Evolutionary conservation across 306 rosid genomes (phyloP), one percentile per base, ranked within the genome.

Genomic region (Gynostemma pentaphyllum): DNA sequence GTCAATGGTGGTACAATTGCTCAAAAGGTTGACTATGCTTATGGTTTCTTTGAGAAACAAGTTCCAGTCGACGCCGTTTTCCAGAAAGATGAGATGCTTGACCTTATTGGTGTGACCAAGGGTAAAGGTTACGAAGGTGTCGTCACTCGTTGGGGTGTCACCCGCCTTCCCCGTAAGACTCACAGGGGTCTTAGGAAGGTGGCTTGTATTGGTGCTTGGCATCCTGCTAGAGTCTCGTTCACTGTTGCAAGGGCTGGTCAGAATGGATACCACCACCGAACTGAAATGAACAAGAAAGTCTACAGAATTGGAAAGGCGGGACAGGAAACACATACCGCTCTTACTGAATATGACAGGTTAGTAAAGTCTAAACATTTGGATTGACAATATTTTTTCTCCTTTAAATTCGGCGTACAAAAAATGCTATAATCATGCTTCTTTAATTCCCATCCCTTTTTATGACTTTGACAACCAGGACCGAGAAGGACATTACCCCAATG

Each of bases 121-220:
- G 96, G 96, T 79, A 88, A 88, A 61, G 96, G 96, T 74, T 88
- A 88, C 28, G 94, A 85, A 68, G 96, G 94, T 70, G 96, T 88
- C 24, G 96, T 88, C 1, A 88, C 96, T 8, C 81, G 94, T 29
- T 88, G 94, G 96, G 96, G 96, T 68, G 96, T 88, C 15, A 88
- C 96, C 0, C 86, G 96, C 1, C 96, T 88, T 62, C 96, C 96
- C 28, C 94, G 94, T 3, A 88, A 85, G 83, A 85, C 96, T 30
- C 96, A 85, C 66, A 79, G 96, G 73, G 96, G 96, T 77, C 71
- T 88, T 72, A 76, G 96, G 74, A 88, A 88, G 83, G 96, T 88
- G 4, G 96, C 96, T 0, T 88, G 96, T 88, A 88, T 88, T 74
- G 96, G 96, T 70, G 96, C 96, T 4, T 88, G 96, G 94, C 96